These are phyloP conservation scores for Xylariaceae sp. DNA, from an alignment of 2,329 filamentous ascomycete genomes.

Conservation along the genomic window DNA sequence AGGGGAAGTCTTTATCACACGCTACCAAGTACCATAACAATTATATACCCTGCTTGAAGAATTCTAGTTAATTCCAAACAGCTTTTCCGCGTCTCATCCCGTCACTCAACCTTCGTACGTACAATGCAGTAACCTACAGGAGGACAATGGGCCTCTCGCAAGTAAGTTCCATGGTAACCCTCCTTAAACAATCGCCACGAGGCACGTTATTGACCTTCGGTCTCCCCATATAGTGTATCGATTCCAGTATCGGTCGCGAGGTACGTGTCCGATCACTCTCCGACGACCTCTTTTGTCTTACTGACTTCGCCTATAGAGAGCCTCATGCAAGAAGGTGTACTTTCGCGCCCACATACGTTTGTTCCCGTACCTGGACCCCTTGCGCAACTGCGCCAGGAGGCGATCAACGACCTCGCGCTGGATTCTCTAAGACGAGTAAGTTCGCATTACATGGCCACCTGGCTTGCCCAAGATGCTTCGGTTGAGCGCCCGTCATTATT, in stretches of 20 bases:
- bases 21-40: constrained; percentile 10
- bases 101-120: constrained; percentile 1
- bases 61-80: neutral
- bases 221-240: constrained; percentile 5
- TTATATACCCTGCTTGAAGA: neutral
- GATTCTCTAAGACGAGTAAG: neutral
- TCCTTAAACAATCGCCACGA: too few relatives aligned
- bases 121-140: constrained; percentile 2
- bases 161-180: too few relatives aligned
- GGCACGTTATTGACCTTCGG: too few relatives aligned
- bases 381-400: neutral
- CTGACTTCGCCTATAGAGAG: constrained; percentile 2
- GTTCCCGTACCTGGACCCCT: neutral
- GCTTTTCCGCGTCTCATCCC: neutral
- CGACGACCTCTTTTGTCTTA: neutral
- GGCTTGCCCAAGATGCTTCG: too few relatives aligned
- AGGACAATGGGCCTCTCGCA: constrained; percentile 7
- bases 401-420: neutral
- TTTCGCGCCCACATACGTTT: neutral
- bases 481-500: too few relatives aligned
- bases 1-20: constrained; percentile 16
- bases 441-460: too few relatives aligned
- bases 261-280: constrained; percentile 1
- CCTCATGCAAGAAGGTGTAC: constrained; percentile 4
- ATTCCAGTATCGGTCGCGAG: constrained; percentile 12